Evolutionary conservation across 1,284 basidiomycete species (phyloP).

Genomic region (Uromyces viciae-fabae): DNA sequence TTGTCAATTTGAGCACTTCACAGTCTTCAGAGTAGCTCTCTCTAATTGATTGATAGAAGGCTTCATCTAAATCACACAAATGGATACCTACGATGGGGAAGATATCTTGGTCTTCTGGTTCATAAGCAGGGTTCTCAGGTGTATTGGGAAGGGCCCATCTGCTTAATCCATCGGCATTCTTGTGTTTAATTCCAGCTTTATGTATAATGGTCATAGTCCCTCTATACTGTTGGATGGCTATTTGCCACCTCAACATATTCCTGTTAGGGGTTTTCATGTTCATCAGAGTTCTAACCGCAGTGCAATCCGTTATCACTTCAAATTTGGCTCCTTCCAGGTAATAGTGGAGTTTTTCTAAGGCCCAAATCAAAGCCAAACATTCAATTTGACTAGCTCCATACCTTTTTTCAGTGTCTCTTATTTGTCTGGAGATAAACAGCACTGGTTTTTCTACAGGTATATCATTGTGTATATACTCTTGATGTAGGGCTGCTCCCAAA

Average conservation of each 20-base stretch:
- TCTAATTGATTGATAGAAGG: not conserved
- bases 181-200: not conserved
- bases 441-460: too few relatives aligned
- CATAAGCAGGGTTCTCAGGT: slow-evolving; percentile 11
- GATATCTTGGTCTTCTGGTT: not conserved
- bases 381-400: too few relatives aligned
- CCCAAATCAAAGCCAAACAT: too few relatives aligned
- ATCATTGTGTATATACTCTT: too few relatives aligned
- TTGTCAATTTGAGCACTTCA: too few relatives aligned
- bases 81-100: not conserved
- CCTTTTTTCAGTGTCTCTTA: too few relatives aligned
- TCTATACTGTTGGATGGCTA: slow-evolving; percentile 24
- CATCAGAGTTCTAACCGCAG: not conserved
- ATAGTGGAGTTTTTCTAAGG: too few relatives aligned
- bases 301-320: slow-evolving; percentile 8
- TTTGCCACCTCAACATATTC: slow-evolving; percentile 3
- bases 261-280: slow-evolving; percentile 19
- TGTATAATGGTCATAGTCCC: slow-evolving; percentile 23
- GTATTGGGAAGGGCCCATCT: slow-evolving; percentile 19
- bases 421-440: too few relatives aligned
- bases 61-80: not conserved
- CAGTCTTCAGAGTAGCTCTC: not conserved
- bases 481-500: slow-evolving; percentile 30
- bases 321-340: too few relatives aligned
- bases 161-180: slow-evolving; percentile 11